These are phyloP conservation scores for Corylus heterophylla DNA, from an alignment of 306 rosid species.

Conservation along the genomic window DNA sequence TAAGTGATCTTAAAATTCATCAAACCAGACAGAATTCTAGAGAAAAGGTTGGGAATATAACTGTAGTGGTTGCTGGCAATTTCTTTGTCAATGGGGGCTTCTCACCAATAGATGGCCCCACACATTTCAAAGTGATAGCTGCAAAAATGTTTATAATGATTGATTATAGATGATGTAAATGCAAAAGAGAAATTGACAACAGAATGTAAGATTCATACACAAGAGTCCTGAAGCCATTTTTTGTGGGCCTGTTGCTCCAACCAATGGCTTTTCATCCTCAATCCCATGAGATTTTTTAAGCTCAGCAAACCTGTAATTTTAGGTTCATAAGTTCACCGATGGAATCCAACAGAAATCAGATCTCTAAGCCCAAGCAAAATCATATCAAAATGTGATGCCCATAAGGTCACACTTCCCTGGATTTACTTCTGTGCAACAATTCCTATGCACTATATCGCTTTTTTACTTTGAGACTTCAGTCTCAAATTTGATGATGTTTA, in stretches of 20 bases:
- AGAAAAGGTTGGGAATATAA: constrained; percentile 23
- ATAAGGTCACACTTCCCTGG: background rate
- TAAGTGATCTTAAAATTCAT: constrained; percentile 25
- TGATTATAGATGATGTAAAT: constrained; percentile 18
- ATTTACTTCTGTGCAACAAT: background rate
- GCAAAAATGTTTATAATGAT: constrained; percentile 39
- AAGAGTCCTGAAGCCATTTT: constrained; percentile 78
- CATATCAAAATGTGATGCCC: background rate
- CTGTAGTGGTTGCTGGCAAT: constrained; percentile 85
- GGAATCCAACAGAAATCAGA: constrained; percentile 3
- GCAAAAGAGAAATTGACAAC: constrained; percentile 3
- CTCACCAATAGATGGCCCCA: constrained; percentile 96
- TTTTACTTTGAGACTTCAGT: too few species aligned
- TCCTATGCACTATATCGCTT: too few species aligned
- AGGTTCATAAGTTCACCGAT: constrained; percentile 20
- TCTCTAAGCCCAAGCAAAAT: background rate
- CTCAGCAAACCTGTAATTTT: constrained; percentile 62
- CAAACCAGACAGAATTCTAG: constrained; percentile 15
- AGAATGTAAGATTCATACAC: constrained; percentile 44
- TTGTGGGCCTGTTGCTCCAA: constrained; percentile 65
- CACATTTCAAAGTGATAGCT: constrained; percentile 83
- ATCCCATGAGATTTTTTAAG: constrained; percentile 78
- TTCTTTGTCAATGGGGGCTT: constrained; percentile 74
- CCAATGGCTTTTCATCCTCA: constrained; percentile 62
- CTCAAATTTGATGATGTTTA: too few species aligned